Base-by-base conservation (phyloP, 208 protist species). In the Endotrypanum monterogeii region DNA sequence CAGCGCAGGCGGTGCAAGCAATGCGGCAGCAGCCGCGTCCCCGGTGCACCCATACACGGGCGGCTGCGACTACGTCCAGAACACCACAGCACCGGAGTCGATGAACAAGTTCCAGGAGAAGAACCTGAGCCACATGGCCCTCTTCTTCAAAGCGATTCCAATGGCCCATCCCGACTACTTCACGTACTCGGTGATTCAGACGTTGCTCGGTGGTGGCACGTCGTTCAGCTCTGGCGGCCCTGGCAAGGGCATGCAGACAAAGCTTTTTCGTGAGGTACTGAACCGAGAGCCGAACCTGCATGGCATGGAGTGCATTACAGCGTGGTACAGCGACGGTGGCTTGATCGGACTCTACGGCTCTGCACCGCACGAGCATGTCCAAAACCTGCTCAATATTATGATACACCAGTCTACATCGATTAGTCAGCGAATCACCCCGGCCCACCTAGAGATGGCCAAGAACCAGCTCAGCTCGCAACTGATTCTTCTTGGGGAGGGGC, bases 211-310 rank as follows among this genome's bases (percentile, higher is more conserved):
- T 30, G 94, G 94, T 48, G 94, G 94, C 30, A 95, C 88, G 25
- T 93, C 93, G 9, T 98, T 98, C 76, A 95, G 89, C 74, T 94
- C 92, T 32, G 94, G 94, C 55, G 94, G 94, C 14, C 94, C 94
- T 61, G 94, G 94, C n/a, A 98, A 98, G 69, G 94, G 94, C 48
- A 96, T 98, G 89, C 91, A 96, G 48, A 96, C 94, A 52, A 96
- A 97, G 76, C 71, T 98, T 18, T 98, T 94, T 80, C 88, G 94
- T 48, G 92, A 98, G 79, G 91, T 96, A 23, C 80, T 98, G 20
- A 93, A 88, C 75, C 83, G 87, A 3, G 88, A 94, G 54, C 84
- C 79, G 7, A 83, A 87, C 48, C 54, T 98, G 30, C 84, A 97
- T 73, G 89, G 92, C 52, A 77, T 96, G 80, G 91, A 98, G 73